A percentile compares a stretch with the other conserved stretches of the same genome.
These are phyloP conservation scores for Mortierella sp. DNA, from an alignment of 371 early-diverging fungal species.

Conservation along the genomic window DNA sequence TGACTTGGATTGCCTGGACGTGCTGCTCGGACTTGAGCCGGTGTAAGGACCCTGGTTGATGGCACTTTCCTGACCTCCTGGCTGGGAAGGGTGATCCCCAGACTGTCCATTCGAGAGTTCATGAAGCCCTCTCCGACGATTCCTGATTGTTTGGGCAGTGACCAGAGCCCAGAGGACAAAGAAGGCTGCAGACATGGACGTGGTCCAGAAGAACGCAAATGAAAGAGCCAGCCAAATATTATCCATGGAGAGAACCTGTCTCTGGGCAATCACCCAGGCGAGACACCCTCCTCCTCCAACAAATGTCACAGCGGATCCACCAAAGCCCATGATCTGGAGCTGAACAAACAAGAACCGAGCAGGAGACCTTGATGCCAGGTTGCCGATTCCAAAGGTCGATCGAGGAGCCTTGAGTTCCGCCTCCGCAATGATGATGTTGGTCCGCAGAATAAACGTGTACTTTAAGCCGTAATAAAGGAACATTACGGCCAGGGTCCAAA, in stretches of 20 bases:
- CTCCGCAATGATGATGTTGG: slow-evolving; percentile 32
- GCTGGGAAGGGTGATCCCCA: background rate
- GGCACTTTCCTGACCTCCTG: background rate
- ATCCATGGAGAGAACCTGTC: slow-evolving; percentile 1
- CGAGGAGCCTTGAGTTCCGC: slow-evolving; percentile 24
- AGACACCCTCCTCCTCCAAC: slow-evolving; percentile 13
- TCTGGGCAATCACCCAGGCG: slow-evolving; percentile 16
- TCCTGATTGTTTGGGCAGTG: slow-evolving; percentile 12
- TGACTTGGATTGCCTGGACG: background rate
- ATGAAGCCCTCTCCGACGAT: slow-evolving; percentile 14
- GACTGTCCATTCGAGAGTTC: slow-evolving; percentile 1
- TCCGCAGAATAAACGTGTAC: slow-evolving; percentile 24
- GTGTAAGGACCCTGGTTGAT: background rate
- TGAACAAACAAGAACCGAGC: slow-evolving; percentile 23
- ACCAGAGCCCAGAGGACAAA: slow-evolving; percentile 15
- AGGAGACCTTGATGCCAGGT: slow-evolving; percentile 17
- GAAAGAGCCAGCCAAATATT: background rate
- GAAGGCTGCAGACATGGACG: slow-evolving; percentile 11
- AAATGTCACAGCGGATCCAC: slow-evolving; percentile 16
- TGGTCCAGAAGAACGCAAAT: slow-evolving; percentile 19
- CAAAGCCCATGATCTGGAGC: slow-evolving; percentile 22
- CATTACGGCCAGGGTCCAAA: slow-evolving; percentile 13
- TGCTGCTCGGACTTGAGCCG: background rate
- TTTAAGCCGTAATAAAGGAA: slow-evolving; percentile 28
- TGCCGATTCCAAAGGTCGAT: slow-evolving; percentile 16